Percentiles rank a stretch among this genome's conserved stretches.
These are phyloP conservation scores for Nothophaeocryptopus gaeumannii DNA, from an alignment of 2,329 filamentous ascomycete species.

Conservation along the genomic window DNA sequence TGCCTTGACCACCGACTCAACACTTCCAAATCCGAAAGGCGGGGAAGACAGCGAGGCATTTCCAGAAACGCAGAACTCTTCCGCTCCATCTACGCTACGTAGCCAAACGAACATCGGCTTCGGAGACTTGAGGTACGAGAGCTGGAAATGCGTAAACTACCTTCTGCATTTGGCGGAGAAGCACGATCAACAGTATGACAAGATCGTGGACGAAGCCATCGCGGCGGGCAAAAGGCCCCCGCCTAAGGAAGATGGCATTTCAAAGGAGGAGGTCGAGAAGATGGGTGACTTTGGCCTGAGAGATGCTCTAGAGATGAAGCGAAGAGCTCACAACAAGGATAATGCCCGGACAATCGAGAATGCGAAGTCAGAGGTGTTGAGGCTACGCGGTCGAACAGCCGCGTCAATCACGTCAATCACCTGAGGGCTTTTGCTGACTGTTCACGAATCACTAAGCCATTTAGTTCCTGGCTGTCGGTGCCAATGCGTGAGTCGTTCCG, in stretches of 20 bases:
- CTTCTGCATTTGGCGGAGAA: constrained; percentile 38
- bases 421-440: too few species aligned
- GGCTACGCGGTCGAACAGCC: too few species aligned
- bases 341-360: too few species aligned
- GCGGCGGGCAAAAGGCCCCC: constrained; percentile 24
- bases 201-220: constrained; percentile 30
- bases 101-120: constrained; percentile 37
- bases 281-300: constrained; percentile 12
- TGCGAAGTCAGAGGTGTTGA: too few species aligned
- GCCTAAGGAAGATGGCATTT: constrained; percentile 10
- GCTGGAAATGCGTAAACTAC: constrained; percentile 50
- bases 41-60: background rate
- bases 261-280: constrained; percentile 5
- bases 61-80: background rate
- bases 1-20: constrained; percentile 41
- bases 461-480: too few species aligned
- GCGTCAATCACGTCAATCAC: too few species aligned
- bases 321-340: background rate
- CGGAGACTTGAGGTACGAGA: constrained; percentile 48
- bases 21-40: constrained; percentile 15
- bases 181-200: constrained; percentile 27
- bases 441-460: too few species aligned
- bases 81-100: background rate
- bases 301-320: background rate
- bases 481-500: too few species aligned